Evolutionary conservation across 345 rosid genomes (phyloP).

Genomic region (Rhizophora apiculata): DNA sequence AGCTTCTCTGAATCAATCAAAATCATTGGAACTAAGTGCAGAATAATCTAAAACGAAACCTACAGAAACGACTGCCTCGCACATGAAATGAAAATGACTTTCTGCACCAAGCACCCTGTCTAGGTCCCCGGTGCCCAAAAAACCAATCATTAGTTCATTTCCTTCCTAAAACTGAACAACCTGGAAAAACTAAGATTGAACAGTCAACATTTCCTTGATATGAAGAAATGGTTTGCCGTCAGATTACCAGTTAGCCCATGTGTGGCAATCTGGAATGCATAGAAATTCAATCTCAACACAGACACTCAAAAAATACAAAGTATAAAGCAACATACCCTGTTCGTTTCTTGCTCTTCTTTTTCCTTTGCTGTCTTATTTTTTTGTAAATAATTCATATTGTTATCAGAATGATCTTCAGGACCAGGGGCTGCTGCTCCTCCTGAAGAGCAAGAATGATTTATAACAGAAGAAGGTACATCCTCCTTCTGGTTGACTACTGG

Average conservation of each 20-base stretch:
- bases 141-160: not conserved
- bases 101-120: too few species aligned
- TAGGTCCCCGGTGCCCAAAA: not conserved
- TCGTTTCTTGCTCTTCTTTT: not conserved
- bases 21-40: too few species aligned
- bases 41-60: too few species aligned
- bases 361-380: constrained; percentile 6
- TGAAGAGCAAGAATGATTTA: not conserved
- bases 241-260: not conserved
- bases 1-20: too few species aligned
- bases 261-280: not conserved
- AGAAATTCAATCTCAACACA: not conserved
- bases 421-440: too few species aligned
- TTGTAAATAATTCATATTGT: constrained; percentile 1
- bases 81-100: not conserved
- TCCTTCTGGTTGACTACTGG: constrained; percentile 9
- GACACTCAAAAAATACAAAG: not conserved
- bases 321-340: constrained; percentile 17
- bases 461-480: constrained; percentile 3
- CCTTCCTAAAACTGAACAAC: not conserved
- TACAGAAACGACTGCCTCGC: too few species aligned
- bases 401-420: not conserved
- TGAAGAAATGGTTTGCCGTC: constrained; percentile 4
- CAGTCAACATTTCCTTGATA: constrained; percentile 1
- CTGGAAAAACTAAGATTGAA: constrained; percentile 2